A percentile compares a stretch with the other conserved stretches of the same genome.
phyloP scores from a whole-genome alignment of 202 grass and related monocot species.

The Carex arenaria region DNA sequence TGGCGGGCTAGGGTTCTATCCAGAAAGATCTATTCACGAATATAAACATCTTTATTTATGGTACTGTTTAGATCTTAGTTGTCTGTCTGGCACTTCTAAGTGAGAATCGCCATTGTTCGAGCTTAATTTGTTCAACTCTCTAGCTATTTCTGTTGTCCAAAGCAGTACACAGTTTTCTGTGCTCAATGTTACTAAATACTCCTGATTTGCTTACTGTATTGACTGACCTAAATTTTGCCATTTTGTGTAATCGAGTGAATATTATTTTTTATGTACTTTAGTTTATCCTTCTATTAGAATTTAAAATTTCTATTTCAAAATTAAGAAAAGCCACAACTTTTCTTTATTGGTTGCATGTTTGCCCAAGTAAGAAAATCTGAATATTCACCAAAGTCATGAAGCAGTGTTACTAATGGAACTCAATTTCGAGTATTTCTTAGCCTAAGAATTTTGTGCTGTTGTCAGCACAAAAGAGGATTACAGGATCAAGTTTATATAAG shows the following conservation, averaged over 20 bases:
- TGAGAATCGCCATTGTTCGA: background rate
- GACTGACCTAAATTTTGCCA: background rate
- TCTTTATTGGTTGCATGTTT: background rate
- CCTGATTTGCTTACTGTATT: background rate
- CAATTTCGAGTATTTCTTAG: background rate
- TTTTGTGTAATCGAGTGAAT: background rate
- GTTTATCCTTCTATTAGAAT: background rate
- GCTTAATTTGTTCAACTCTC: too few species aligned
- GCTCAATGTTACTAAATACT: too few species aligned
- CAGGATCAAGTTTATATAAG: background rate
- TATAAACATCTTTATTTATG: background rate
- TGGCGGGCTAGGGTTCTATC: slow-evolving; percentile 18
- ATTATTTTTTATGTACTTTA: background rate
- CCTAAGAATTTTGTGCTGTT: background rate
- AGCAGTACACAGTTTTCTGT: too few species aligned
- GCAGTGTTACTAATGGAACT: background rate
- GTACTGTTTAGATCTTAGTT: background rate
- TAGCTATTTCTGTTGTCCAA: too few species aligned
- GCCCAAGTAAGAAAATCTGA: background rate
- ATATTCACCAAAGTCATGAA: too few species aligned
- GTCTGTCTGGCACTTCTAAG: background rate
- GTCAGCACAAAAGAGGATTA: background rate
- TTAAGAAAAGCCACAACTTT: background rate
- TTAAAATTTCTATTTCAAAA: background rate
- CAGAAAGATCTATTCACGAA: slow-evolving; percentile 2